A percentile compares a stretch with the other conserved stretches of the same genome.
phyloP scores from a whole-genome alignment of 2,329 filamentous ascomycete genomes.

The Fusarium concolor region DNA sequence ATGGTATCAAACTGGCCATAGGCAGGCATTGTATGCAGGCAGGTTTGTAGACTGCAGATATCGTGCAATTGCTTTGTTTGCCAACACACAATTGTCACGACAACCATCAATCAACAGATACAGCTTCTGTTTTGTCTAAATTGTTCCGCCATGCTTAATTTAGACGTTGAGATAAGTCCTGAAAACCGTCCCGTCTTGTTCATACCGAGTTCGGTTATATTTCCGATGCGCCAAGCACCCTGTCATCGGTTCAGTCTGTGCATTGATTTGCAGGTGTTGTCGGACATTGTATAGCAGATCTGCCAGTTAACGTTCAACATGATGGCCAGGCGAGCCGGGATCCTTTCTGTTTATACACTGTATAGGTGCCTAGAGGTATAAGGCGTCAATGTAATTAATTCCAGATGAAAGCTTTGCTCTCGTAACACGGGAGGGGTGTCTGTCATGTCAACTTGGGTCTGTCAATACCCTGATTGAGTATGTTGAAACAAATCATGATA shows the following conservation, averaged over 20 bases:
- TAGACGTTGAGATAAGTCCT: conserved; percentile 15
- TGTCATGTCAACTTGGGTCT: conserved; percentile 4
- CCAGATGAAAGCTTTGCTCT: conserved; percentile 8
- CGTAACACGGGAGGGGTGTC: conserved; percentile 13
- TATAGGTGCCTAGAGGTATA: not conserved
- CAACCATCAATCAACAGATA: conserved; percentile 31
- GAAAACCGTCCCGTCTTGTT: conserved; percentile 22
- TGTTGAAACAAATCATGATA: conserved; percentile 25
- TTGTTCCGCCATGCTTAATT: conserved; percentile 11
- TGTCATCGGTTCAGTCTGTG: conserved; percentile 32
- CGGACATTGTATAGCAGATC: conserved; percentile 38
- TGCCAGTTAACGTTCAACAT: conserved; percentile 19
- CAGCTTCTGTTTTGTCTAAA: conserved; percentile 15
- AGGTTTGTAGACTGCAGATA: conserved; percentile 14
- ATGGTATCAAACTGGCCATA: conserved; percentile 3
- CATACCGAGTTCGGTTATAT: conserved; percentile 32
- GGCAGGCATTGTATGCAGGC: conserved; percentile 21
- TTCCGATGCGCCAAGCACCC: conserved; percentile 38
- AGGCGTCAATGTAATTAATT: not conserved
- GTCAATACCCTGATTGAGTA: conserved; percentile 1
- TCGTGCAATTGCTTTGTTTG: conserved; percentile 16
- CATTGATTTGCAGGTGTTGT: conserved; percentile 35
- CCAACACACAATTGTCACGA: conserved; percentile 38
- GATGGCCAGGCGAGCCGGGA: conserved; percentile 5
- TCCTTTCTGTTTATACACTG: not conserved